Conservation (phyloP, 2,329 filamentous ascomycete species). For the Colletotrichum neosansevieriae region DNA sequence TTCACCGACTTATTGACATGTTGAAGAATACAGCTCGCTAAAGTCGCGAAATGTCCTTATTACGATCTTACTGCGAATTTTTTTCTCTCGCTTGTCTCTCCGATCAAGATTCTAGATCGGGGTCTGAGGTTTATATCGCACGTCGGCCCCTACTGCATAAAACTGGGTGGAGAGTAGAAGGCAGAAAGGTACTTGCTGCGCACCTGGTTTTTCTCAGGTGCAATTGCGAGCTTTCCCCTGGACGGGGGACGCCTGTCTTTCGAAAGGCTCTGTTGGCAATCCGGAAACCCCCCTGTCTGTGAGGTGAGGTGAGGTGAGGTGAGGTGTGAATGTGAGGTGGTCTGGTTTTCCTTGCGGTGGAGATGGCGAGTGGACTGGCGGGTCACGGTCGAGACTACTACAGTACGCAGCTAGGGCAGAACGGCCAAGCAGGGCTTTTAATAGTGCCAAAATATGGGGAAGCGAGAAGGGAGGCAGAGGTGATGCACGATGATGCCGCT, state of each 20-base stretch:
- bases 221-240: constrained; percentile 20
- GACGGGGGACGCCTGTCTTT: constrained; percentile 37
- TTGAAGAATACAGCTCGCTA: constrained; percentile 25
- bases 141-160: not conserved
- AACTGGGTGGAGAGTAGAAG: not conserved
- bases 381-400: constrained; percentile 15
- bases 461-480: constrained; percentile 23
- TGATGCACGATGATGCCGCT: constrained; percentile 37
- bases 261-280: constrained; percentile 27
- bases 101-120: constrained; percentile 38
- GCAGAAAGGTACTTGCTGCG: not conserved
- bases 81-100: not conserved
- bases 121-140: constrained; percentile 29
- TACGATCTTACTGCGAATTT: not conserved
- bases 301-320: constrained; percentile 12
- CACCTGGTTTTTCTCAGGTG: not conserved
- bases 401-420: constrained; percentile 16
- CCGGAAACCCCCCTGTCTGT: constrained; percentile 22
- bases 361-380: constrained; percentile 22
- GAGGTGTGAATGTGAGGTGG: constrained; percentile 11
- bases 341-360: constrained; percentile 19
- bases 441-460: constrained; percentile 38
- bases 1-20: constrained; percentile 40
- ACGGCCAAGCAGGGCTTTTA: constrained; percentile 32
- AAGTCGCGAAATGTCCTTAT: constrained; percentile 3